Evolutionary conservation across 371 early-diverging fungal species (phyloP).

Genomic region (Mortierella sp.): DNA sequence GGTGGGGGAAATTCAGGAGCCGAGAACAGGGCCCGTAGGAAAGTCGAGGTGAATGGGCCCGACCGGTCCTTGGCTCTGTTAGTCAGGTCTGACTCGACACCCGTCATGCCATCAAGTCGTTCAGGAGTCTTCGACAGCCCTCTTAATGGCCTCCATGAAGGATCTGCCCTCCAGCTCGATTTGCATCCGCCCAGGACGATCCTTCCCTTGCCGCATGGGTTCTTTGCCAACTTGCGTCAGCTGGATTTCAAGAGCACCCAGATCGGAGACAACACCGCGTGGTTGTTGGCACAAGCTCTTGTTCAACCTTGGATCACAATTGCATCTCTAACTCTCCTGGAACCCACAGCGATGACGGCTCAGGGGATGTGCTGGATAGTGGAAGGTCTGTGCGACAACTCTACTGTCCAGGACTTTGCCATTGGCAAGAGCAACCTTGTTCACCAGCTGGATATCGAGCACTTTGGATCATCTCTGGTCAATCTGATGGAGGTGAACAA

Average conservation of each 20-base stretch:
- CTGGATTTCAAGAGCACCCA: slow-evolving; percentile 50
- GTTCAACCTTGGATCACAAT: slow-evolving; percentile 38
- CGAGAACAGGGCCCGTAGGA: not conserved
- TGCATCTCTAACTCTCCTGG: slow-evolving; percentile 32
- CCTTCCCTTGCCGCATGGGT: slow-evolving; percentile 13
- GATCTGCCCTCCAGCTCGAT: not conserved
- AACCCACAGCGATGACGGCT: slow-evolving; percentile 29
- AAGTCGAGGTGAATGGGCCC: not conserved
- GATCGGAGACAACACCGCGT: slow-evolving; percentile 38
- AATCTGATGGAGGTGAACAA: slow-evolving; percentile 47
- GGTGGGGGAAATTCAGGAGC: not conserved
- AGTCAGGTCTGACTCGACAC: slow-evolving; percentile 23
- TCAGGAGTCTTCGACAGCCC: not conserved
- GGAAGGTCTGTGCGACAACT: slow-evolving; percentile 41
- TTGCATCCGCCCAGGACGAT: slow-evolving; percentile 9
- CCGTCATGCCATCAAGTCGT: slow-evolving; percentile 13
- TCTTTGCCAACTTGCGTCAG: slow-evolving; percentile 41
- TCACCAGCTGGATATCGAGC: slow-evolving; percentile 20
- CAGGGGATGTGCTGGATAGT: slow-evolving; percentile 45
- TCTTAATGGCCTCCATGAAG: not conserved
- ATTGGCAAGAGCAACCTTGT: slow-evolving; percentile 27
- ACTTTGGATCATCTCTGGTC: slow-evolving; percentile 30
- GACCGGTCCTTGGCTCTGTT: not conserved
- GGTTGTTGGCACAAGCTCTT: slow-evolving; percentile 44
- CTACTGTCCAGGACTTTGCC: slow-evolving; percentile 44